phyloP scores from a whole-genome alignment of 2,329 filamentous ascomycete species.

The Graphium sp. region DNA sequence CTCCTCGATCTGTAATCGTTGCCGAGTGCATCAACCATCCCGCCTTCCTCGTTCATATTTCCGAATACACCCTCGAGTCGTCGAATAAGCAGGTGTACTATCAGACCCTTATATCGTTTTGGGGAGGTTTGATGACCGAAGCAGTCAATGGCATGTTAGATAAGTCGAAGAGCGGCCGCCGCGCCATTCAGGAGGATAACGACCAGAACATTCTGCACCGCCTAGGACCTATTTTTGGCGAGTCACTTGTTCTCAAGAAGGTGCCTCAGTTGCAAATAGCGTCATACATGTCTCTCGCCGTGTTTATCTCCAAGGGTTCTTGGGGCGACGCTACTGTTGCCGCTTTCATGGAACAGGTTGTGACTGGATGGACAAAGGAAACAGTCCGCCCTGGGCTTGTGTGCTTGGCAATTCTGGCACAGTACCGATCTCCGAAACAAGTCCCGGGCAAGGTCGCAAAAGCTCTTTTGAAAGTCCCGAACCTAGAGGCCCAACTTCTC shows the following conservation, averaged over 20 bases:
- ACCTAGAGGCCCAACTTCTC: slow-evolving; percentile 40
- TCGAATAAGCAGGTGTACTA: slow-evolving; percentile 59
- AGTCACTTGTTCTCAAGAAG: slow-evolving; percentile 59
- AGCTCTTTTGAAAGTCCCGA: slow-evolving; percentile 45
- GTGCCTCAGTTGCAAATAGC: slow-evolving; percentile 68
- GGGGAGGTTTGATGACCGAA: slow-evolving; percentile 78
- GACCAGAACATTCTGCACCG: slow-evolving; percentile 60
- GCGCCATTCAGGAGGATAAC: slow-evolving; percentile 60
- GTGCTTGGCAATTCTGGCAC: slow-evolving; percentile 66
- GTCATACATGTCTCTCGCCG: slow-evolving; percentile 79
- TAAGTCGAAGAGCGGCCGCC: slow-evolving; percentile 56
- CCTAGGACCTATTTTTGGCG: slow-evolving; percentile 54
- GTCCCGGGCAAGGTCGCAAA: slow-evolving; percentile 56
- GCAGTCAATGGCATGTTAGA: slow-evolving; percentile 72
- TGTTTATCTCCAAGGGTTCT: slow-evolving; percentile 68
- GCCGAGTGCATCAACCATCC: slow-evolving; percentile 68
- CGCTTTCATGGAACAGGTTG: slow-evolving; percentile 78
- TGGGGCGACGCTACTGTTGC: slow-evolving; percentile 69
- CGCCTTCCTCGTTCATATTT: slow-evolving; percentile 59
- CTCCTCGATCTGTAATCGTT: slow-evolving; percentile 67
- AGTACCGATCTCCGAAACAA: slow-evolving; percentile 55
- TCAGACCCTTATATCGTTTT: slow-evolving; percentile 68
- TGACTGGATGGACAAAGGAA: slow-evolving; percentile 57
- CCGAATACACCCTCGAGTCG: slow-evolving; percentile 60
- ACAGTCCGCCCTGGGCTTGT: slow-evolving; percentile 59